Conservation (phyloP, 1,139 yeast genomes). For the Geotrichum cucujoidarum region DNA sequence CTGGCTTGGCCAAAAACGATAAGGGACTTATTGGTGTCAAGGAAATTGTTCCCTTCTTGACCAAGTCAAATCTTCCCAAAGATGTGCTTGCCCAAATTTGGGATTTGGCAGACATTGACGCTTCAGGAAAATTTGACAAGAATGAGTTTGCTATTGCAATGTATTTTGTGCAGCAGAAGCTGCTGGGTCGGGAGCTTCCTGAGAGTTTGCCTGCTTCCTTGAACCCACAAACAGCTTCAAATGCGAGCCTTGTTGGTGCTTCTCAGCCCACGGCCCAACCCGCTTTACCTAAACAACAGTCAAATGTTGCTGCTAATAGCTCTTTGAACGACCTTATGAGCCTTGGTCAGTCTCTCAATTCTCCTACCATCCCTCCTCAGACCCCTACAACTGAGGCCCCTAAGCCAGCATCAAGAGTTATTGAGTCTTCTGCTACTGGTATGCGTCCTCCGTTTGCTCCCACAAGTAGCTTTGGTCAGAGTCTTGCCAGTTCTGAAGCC, state of each 20-base stretch:
- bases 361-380: slow-evolving; percentile 25
- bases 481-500: slow-evolving; percentile 35
- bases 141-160: slow-evolving; percentile 89
- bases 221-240: slow-evolving; percentile 15
- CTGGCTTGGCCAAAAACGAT: slow-evolving; percentile 62
- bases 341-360: slow-evolving; percentile 39
- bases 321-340: slow-evolving; percentile 33
- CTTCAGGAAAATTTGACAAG: slow-evolving; percentile 74
- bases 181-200: slow-evolving; percentile 75
- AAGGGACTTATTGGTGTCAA: slow-evolving; percentile 57
- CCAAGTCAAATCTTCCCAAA: slow-evolving; percentile 81
- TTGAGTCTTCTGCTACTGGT: slow-evolving; percentile 31
- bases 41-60: slow-evolving; percentile 82
- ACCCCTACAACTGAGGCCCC: slow-evolving; percentile 22
- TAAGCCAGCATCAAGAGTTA: slow-evolving; percentile 15
- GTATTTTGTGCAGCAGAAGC: slow-evolving; percentile 80
- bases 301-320: slow-evolving; percentile 19
- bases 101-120: slow-evolving; percentile 90
- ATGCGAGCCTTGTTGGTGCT: not conserved
- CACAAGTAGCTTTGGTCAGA: slow-evolving; percentile 66
- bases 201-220: slow-evolving; percentile 40
- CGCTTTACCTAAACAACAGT: slow-evolving; percentile 34
- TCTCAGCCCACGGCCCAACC: slow-evolving; percentile 23
- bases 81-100: slow-evolving; percentile 84
- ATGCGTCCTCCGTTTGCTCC: slow-evolving; percentile 49